These are phyloP conservation scores for Suillus sp. DNA, from an alignment of 768 basidiomycete genomes.

Conservation along the genomic window DNA sequence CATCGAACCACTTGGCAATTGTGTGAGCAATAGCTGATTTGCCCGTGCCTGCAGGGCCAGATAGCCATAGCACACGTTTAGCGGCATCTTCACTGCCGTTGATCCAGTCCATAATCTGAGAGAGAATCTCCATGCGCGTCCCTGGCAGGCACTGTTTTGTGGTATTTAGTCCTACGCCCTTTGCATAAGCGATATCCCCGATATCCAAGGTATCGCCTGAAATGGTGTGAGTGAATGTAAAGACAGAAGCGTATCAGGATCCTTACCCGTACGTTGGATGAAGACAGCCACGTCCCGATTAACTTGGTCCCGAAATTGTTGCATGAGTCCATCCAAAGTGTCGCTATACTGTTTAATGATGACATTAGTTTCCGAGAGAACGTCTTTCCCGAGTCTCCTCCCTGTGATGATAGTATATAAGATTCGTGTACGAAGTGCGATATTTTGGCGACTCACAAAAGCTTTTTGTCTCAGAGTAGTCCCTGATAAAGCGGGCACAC, in stretches of 20 bases:
- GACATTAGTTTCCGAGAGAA: neutral
- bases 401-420: neutral
- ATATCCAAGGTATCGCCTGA: neutral
- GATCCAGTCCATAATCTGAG: conserved; percentile 21
- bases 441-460: conserved; percentile 17
- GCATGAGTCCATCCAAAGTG: conserved; percentile 3
- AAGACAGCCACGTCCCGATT: neutral
- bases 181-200: conserved; percentile 1
- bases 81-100: neutral
- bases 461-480: conserved; percentile 27
- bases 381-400: neutral
- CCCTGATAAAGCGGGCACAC: conserved; percentile 31
- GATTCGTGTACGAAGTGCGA: neutral
- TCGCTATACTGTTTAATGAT: neutral
- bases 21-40: conserved; percentile 33
- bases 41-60: conserved; percentile 26
- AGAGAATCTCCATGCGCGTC: conserved; percentile 17
- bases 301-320: neutral
- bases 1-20: conserved; percentile 15
- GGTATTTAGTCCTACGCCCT: neutral
- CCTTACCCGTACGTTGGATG: neutral
- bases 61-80: conserved; percentile 16
- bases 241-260: neutral
- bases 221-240: neutral
- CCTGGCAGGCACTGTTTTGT: conserved; percentile 17